Evolutionary conservation across 768 basidiomycete species (phyloP), one percentile per base, ranked within the genome.

Genomic region (Leucogyrophana mollusca): DNA sequence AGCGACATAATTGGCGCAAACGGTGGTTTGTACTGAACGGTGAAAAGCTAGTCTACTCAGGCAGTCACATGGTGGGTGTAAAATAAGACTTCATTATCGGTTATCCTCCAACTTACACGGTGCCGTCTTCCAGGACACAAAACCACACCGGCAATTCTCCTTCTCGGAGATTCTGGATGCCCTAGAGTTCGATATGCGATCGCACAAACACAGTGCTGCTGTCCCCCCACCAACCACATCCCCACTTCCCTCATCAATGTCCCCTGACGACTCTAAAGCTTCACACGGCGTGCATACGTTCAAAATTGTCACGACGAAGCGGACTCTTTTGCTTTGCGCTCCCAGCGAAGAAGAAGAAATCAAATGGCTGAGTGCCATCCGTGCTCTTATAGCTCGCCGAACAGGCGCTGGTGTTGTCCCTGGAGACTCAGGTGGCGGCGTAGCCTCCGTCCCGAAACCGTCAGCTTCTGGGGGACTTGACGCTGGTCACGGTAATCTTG

Each of bases 301-400:
- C 82, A 94, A 96, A 70, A 87, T 98, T 45, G 86, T 98, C 55
- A 96, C 94, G 30, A 94, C 95, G 44, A 94, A 95, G 66, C 82
- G 92, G 50, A 87, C 90, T 14, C 71, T 93, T 48, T 66, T 95
- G 43, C 73, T 98, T 20, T 96, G 94, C 57, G 96, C 96, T 6
- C 95, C 96, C 13, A 86, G 79, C 47, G 96, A 99, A 65, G 96
- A 97, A 57, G 95, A 98, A 56, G 96, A 98, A 70, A 94, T 98
- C 65, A 90, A 88, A 66, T 99, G 96, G 96, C 73, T 99, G 38
- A 93, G 94, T 41, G 93, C 95, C 9, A 82, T 98, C 32, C 85
- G 93, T 41, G 93, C 93, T 50, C 76, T 99, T 60, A 87, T 98
- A 52, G 87, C 87, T 16, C 74, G 90, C 44, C 73, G 90, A 53